Base-by-base conservation (phyloP, 352 stramenopile genomes). In the Thraustotheca clavata region DNA sequence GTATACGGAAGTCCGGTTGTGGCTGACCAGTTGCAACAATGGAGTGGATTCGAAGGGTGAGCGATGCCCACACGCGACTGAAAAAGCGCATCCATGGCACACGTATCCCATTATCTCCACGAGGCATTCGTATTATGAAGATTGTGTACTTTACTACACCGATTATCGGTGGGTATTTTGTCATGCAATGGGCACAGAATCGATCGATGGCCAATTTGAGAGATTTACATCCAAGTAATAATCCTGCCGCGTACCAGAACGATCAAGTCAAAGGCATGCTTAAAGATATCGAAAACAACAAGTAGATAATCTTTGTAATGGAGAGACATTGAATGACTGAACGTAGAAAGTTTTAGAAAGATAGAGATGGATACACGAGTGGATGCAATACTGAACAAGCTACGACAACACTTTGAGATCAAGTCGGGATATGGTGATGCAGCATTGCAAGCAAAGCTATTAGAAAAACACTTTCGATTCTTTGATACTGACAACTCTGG, bases 1-100 rank as follows among this genome's bases (percentile, higher is more conserved):
- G n/a, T 43, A 20, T 52, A 24, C 43, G 43, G 43, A 9, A 35
- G 12, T 52, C 43, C 43, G 43, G 43, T 35, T 52, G 34, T 31
- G 12, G n/a, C 12, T 52, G 9, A 52, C 1, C 2, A 52, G 1
- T 31, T 3, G 6, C 7, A 50, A 50, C 43, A 14, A 92, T 96
- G 77, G 83, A 87, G 52, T 86, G 89, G 48, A 71, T 96, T 26
- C 80, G 86, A 49, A 69, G 75, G 35, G 61, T 97, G 9, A 69
- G 79, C 48, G 82, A 75, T 57, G 80, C 75, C 65, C 90, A 97
- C 69, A 81, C 96, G 72, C 72, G 74, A 24, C 74, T 97, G 43
- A 97, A 97, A 86, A 83, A 95, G 68, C 76, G 80, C 52, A 97
- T 97, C 67, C 91, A 97, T 74, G 76, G 67, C 67, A 94, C 87